Base-by-base conservation (phyloP, 352 stramenopile species). In the Pythium dissimile region DNA sequence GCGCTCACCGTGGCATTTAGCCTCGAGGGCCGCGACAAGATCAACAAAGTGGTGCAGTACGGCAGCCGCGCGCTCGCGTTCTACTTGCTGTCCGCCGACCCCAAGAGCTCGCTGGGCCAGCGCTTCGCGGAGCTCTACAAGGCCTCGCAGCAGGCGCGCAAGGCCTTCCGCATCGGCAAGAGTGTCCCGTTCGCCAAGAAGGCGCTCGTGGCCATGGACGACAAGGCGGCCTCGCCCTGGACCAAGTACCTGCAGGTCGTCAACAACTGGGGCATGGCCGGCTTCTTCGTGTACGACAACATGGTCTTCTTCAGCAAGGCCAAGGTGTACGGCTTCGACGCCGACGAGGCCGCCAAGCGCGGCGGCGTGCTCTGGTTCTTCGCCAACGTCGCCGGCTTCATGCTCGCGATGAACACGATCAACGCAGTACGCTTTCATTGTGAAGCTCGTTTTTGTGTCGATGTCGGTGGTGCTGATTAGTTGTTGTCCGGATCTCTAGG, bases 11-110 rank as follows among this genome's bases (percentile, higher is more conserved):
- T 93, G 15, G 80, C 77, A 35, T 93, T 89, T 66, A 83, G 71
- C 59, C 71, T 95, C 21, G 86, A 95, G 48, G 86, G 86, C 26
- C 77, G 86, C 54, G 86, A 95, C 66, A 95, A 95, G 63, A 74
- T 95, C 64, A 89, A 83, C 65, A 95, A 95, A 72, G 73, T 93
- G n/a, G n/a, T 89, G 65, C 86, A 95, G 80, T 95, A 95, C 51
- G 81, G 84, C 44, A 92, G 80, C 62, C 80, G 86, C 59, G 86
- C 77, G 3, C 37, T 90, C 31, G 81, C 86, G 43, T 95, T 80
- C 59, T 92, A 91, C 64, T 54, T 95, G 12, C 68, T 95, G 4
- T 74, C 81, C 1, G 70, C 75, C 18, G 80, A 95, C 62, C 83
- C 83, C 7, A 95, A 95, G 66, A 95, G 85, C 58, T 75, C 86